Conservation (phyloP, 805 yeast species). For the Saccharomycopsis lassenensis region DNA sequence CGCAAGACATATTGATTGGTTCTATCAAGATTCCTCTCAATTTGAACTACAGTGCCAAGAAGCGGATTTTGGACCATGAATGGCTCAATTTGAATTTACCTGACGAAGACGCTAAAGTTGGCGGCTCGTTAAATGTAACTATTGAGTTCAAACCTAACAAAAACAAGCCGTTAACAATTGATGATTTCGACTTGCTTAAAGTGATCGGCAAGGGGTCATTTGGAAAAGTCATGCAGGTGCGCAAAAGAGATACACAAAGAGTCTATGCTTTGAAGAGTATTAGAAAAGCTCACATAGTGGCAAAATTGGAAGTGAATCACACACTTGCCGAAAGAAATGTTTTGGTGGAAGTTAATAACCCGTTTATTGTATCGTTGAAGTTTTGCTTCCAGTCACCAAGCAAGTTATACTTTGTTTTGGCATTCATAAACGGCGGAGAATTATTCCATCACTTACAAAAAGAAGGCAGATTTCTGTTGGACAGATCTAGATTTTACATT, state of each 20-base stretch:
- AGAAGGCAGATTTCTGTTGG: conserved; percentile 69
- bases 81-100: conserved; percentile 28
- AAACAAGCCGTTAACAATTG: conserved; percentile 66
- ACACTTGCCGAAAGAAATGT: conserved; percentile 95
- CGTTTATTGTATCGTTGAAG: conserved; percentile 92
- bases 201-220: conserved; percentile 97
- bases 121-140: conserved; percentile 49
- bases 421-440: conserved; percentile 96
- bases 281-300: conserved; percentile 87
- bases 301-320: conserved; percentile 90
- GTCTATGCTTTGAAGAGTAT: conserved; percentile 91
- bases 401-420: conserved; percentile 78
- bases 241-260: conserved; percentile 89
- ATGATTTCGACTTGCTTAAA: conserved; percentile 84
- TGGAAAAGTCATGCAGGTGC: conserved; percentile 98
- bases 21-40: conserved; percentile 53
- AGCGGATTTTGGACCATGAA: conserved; percentile 60
- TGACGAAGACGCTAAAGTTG: conserved; percentile 9
- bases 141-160: conserved; percentile 60
- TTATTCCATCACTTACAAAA: conserved; percentile 87
- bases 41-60: conserved; percentile 36
- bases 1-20: conserved; percentile 68
- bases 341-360: conserved; percentile 82
- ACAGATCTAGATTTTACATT: conserved; percentile 84
- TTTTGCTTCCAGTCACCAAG: conserved; percentile 97